Percentiles rank a stretch among this genome's conserved stretches.
These are phyloP conservation scores for Podospora appendiculata DNA, from an alignment of 495 filamentous ascomycete genomes.

Conservation along the genomic window DNA sequence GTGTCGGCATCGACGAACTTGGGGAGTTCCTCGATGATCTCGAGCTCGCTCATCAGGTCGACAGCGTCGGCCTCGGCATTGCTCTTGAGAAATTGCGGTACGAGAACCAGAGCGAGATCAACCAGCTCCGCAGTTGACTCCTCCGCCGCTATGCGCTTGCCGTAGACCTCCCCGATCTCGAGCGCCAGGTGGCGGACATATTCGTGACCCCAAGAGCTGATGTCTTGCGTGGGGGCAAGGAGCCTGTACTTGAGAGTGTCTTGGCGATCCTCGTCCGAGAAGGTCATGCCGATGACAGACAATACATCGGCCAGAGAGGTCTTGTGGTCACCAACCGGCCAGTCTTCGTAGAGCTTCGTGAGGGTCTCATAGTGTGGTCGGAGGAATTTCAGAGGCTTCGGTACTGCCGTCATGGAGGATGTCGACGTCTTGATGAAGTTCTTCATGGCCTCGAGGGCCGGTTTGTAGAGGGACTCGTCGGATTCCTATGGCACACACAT, in stretches of 20 bases:
- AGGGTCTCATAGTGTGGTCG: conserved; percentile 89
- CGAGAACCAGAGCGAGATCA: conserved; percentile 72
- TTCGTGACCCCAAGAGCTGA: conserved; percentile 97
- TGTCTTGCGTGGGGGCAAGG: conserved; percentile 80
- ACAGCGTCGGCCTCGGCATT: conserved; percentile 98
- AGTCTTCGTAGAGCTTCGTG: conserved; percentile 77
- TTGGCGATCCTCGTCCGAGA: conserved; percentile 89
- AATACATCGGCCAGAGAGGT: conserved; percentile 87
- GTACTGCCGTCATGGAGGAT: conserved; percentile 97
- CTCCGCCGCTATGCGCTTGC: conserved; percentile 55
- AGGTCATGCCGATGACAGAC: conserved; percentile 98
- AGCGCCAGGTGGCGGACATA: conserved; percentile 93
- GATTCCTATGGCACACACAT: conserved; percentile 51
- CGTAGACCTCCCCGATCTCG: conserved; percentile 92
- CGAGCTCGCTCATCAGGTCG: conserved; percentile 90
- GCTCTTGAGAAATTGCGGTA: conserved; percentile 92
- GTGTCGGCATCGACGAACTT: conserved; percentile 89
- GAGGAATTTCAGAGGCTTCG: conserved; percentile 96
- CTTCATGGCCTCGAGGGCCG: conserved; percentile 91
- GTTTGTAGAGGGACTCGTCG: conserved; percentile 80
- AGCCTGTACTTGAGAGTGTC: conserved; percentile 95
- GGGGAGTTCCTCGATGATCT: conserved; percentile 91
- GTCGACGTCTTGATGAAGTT: conserved; percentile 97
- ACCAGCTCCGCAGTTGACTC: conserved; percentile 64
- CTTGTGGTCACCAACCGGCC: conserved; percentile 78